Evolutionary conservation across 345 rosid genomes (phyloP), one percentile per base, ranked within the genome.

Genomic region (Eucalyptus victrix): DNA sequence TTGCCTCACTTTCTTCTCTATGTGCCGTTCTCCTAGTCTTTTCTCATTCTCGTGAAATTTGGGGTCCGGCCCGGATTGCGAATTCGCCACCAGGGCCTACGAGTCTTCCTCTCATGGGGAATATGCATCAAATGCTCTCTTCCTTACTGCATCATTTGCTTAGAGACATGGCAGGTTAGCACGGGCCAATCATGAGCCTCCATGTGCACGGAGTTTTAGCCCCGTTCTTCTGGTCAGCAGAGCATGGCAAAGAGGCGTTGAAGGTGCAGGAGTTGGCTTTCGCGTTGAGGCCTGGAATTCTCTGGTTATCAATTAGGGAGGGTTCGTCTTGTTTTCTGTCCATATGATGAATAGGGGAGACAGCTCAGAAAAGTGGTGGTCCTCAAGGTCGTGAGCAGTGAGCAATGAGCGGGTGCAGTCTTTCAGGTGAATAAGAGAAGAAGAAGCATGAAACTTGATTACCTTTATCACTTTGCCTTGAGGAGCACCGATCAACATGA

Each of bases 181-280:
- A 92, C 12, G 91, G 93, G 40, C 93, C 91, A 23, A 30, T 92
- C 49, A 53, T 89, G 65, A 72, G 87, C 44, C 88, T 93, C 51
- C 86, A 87, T 51, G 91, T 91, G 6, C 92, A 93, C 18, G 90
- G 87, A 65, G 76, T 85, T 24, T 56, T 89, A 2, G 81, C 88
- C 67, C n/a, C 88, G 14, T 49, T 91, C 12, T 34, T 91, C 86
- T 88, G 89, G 30, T 91, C 94, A 9, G 49, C 92, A 11, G 91
- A 92, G 8, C 62, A 87, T 9, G 94, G 92, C 24, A 24, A 87
- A 49, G 81, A 69, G 49, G 89, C 88, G 12, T 37, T 91, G 91
- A 91, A 88, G 58, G 86, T 90, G 13, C 87, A 92, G 37, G 92
- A 89, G 76, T 24, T 60, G 53, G 53, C 37, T 91, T 92, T 47